Evolutionary conservation across 805 yeast genomes (phyloP).

Genomic region (Metschnikowia lunata): DNA sequence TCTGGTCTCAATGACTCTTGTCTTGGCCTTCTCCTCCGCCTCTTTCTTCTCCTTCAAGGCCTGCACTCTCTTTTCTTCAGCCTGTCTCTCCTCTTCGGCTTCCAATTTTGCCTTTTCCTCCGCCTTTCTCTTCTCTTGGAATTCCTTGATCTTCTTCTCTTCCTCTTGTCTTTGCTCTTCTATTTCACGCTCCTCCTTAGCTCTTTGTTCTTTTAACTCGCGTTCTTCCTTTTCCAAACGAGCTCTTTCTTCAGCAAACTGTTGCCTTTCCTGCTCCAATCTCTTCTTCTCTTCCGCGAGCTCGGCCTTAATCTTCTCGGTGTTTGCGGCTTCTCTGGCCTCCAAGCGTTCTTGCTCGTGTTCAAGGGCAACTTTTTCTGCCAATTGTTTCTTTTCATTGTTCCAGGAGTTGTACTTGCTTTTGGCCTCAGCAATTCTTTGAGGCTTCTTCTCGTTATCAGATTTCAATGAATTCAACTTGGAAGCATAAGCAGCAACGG

Average conservation of each 20-base stretch:
- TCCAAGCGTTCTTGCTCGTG: conserved; percentile 22
- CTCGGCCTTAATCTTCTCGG: conserved; percentile 12
- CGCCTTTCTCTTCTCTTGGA: conserved; percentile 22
- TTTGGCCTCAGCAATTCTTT: conserved; percentile 40
- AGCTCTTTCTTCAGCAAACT: conserved; percentile 13
- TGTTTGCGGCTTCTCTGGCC: conserved; percentile 35
- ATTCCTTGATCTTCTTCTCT: conserved; percentile 23
- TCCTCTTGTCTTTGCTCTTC: conserved; percentile 26
- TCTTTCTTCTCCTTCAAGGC: conserved; percentile 1
- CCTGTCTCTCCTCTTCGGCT: conserved; percentile 1
- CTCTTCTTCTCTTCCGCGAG: conserved; percentile 14
- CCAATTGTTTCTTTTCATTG: conserved; percentile 39
- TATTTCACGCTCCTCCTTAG: conserved; percentile 14
- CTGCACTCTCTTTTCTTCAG: conserved; percentile 2
- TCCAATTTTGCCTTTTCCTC: conserved; percentile 5
- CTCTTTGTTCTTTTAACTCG: conserved; percentile 11
- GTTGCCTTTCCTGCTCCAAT: conserved; percentile 14
- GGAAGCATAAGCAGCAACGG: conserved; percentile 43
- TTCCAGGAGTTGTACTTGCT: conserved; percentile 41
- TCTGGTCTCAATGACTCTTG: conserved; percentile 6
- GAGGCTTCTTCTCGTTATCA: conserved; percentile 34
- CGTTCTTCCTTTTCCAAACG: conserved; percentile 13
- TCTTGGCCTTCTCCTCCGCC: too few species aligned
- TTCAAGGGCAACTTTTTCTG: conserved; percentile 26
- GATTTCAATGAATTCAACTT: conserved; percentile 35